phyloP scores from a whole-genome alignment of 148 eudicot genomes.

The Persicaria maculosa region DNA sequence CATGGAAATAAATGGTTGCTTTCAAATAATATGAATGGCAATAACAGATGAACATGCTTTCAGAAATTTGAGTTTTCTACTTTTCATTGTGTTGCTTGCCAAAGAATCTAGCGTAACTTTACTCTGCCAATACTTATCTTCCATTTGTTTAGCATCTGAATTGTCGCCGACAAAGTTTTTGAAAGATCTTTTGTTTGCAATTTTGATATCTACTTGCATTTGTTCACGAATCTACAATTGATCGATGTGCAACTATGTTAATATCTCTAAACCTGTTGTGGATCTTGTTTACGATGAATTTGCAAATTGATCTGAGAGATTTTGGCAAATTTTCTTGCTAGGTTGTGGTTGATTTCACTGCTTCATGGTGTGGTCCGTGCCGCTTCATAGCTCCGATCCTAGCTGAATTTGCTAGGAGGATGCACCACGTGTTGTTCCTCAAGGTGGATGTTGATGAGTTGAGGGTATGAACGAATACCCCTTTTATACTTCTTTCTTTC shows the following conservation, averaged over 20 bases:
- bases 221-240: background rate
- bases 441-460: constrained; percentile 6
- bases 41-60: background rate
- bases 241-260: background rate
- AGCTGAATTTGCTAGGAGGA: background rate
- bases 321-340: background rate
- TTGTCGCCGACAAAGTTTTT: background rate
- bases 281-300: background rate
- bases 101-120: background rate
- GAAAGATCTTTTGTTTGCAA: background rate
- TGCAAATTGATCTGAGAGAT: background rate
- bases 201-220: background rate
- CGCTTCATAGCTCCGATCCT: background rate
- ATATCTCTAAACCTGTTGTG: background rate
- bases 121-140: background rate
- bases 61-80: background rate
- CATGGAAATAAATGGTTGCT: too few species aligned
- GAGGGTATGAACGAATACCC: background rate
- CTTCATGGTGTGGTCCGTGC: constrained; percentile 8
- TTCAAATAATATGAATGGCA: too few species aligned
- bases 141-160: background rate
- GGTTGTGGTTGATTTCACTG: constrained; percentile 8
- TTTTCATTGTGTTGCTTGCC: background rate
- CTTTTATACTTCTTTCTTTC: background rate
- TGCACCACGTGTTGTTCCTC: background rate